Conservation (phyloP, 1,139 yeast genomes). For the Yamadazyma membranifaciens region DNA sequence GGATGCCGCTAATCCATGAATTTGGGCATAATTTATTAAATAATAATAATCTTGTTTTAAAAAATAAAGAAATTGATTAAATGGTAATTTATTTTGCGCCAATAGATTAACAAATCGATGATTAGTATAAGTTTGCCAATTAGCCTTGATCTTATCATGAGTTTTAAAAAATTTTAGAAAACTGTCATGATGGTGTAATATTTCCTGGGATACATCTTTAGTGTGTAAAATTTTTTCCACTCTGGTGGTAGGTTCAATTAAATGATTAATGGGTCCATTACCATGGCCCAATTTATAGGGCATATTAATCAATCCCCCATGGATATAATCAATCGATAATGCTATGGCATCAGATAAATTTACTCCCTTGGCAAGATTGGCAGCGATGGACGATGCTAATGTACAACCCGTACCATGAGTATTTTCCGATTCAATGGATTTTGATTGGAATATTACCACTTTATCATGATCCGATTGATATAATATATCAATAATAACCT, state of each 20-base stretch:
- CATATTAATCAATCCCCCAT: conserved; percentile 52
- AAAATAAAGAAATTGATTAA: conserved; percentile 53
- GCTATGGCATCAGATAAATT: conserved; percentile 49
- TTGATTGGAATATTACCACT: conserved; percentile 49
- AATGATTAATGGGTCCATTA: conserved; percentile 74
- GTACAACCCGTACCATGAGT: conserved; percentile 96
- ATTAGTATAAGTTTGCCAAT: conserved; percentile 58
- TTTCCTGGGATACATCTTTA: background rate
- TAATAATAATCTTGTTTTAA: conserved; percentile 74
- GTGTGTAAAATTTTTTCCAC: conserved; percentile 5
- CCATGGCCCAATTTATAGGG: conserved; percentile 50
- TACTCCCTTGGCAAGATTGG: conserved; percentile 61
- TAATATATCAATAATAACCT: conserved; percentile 56
- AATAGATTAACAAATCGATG: conserved; percentile 62
- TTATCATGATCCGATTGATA: conserved; percentile 43
- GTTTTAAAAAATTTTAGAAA: conserved; percentile 45
- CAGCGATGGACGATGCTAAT: conserved; percentile 75
- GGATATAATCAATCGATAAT: conserved; percentile 63
- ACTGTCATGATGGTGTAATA: conserved; percentile 1
- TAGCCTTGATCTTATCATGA: conserved; percentile 54
- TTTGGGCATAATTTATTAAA: conserved; percentile 64
- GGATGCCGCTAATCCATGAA: conserved; percentile 65
- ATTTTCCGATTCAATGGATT: conserved; percentile 46
- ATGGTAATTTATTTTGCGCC: conserved; percentile 52
- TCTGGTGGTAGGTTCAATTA: conserved; percentile 20